Percentiles rank a stretch among this genome's conserved stretches.
These are phyloP conservation scores for Debaryomyces nepalensis DNA, from an alignment of 1,139 yeast genomes.

Conservation along the genomic window DNA sequence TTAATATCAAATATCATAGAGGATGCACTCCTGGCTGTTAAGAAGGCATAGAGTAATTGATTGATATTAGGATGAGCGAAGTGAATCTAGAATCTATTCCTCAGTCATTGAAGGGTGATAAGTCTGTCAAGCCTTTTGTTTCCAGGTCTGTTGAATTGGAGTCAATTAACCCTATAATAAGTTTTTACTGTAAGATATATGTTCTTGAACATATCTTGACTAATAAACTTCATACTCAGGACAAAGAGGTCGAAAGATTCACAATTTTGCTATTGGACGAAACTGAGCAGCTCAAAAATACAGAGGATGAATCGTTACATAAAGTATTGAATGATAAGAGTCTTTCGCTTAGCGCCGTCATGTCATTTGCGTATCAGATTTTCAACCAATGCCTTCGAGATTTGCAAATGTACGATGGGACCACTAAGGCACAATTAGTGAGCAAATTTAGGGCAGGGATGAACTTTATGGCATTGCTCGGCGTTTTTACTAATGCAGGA, in stretches of 20 bases:
- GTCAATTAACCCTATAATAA: constrained; percentile 55
- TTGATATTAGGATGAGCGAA: constrained; percentile 2
- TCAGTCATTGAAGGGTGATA: constrained; percentile 34
- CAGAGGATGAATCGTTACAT: constrained; percentile 37
- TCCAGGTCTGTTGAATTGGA: constrained; percentile 56
- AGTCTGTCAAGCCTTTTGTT: constrained; percentile 48
- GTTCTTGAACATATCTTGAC: constrained; percentile 70
- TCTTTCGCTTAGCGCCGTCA: constrained; percentile 60
- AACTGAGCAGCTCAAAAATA: constrained; percentile 56
- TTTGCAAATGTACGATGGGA: constrained; percentile 31
- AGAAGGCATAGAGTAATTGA: not conserved
- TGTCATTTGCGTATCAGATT: constrained; percentile 63
- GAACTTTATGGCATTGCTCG: constrained; percentile 38
- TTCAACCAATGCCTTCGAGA: constrained; percentile 53
- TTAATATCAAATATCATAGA: not conserved
- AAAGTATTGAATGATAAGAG: constrained; percentile 60
- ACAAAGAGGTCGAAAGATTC: constrained; percentile 57
- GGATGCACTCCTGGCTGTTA: constrained; percentile 1
- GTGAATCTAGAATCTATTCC: constrained; percentile 29
- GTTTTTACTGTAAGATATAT: constrained; percentile 61
- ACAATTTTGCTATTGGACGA: constrained; percentile 65
- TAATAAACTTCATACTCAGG: constrained; percentile 57
- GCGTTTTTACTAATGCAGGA: constrained; percentile 31
- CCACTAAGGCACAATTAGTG: constrained; percentile 32
- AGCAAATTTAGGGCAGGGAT: constrained; percentile 43